A percentile compares a stretch with the other conserved stretches of the same genome.
These are phyloP conservation scores for Dactylella cylindrospora DNA, from an alignment of 2,329 filamentous ascomycete genomes.

Conservation along the genomic window DNA sequence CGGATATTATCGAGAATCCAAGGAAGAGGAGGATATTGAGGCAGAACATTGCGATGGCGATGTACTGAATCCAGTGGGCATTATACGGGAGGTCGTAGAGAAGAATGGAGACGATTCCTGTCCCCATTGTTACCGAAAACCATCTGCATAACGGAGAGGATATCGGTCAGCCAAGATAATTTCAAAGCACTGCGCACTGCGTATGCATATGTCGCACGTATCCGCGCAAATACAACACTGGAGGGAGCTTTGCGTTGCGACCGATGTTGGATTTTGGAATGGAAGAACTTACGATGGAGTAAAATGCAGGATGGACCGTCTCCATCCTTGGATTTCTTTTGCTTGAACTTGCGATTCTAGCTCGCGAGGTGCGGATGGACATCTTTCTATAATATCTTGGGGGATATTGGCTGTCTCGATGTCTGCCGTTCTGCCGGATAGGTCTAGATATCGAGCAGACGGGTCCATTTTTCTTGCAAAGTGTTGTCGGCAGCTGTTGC, in stretches of 20 bases:
- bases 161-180: neutral
- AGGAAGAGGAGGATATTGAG: constrained; percentile 64
- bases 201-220: no score
- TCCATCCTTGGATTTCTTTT: constrained; percentile 51
- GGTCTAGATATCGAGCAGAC: no score
- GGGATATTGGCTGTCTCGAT: no score
- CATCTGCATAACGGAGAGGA: constrained; percentile 53
- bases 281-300: constrained; percentile 57
- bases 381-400: no score
- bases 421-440: no score
- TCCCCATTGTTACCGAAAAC: constrained; percentile 67
- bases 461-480: no score
- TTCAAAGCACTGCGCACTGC: neutral
- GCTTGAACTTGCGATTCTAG: constrained; percentile 18
- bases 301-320: constrained; percentile 58
- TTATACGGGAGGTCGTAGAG: constrained; percentile 65
- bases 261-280: neutral
- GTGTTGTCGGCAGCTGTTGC: no score
- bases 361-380: constrained; percentile 1
- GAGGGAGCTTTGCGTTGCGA: constrained; percentile 32
- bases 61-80: constrained; percentile 60
- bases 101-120: constrained; percentile 66
- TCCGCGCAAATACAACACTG: no score
- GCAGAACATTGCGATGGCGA: constrained; percentile 63
- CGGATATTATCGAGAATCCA: constrained; percentile 59